Conservation (phyloP, 805 yeast species). For the Starmerella bombicola region DNA sequence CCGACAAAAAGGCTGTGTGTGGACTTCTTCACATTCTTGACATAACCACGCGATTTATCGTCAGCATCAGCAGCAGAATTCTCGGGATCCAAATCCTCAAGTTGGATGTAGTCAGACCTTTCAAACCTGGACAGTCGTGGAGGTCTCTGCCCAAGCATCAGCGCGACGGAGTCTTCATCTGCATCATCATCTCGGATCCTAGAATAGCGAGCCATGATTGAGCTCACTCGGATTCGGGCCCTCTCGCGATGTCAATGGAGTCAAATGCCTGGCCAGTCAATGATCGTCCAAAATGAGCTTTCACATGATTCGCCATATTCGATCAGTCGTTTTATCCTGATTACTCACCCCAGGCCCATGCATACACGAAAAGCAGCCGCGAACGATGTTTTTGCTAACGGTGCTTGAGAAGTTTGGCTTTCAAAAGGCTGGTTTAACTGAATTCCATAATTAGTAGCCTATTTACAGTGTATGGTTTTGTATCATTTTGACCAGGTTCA, state of each 20-base stretch:
- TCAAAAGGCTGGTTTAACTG: no score
- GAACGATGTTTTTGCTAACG: no score
- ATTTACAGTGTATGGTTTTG: not conserved
- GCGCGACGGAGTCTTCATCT: constrained; percentile 21
- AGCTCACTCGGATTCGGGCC: not conserved
- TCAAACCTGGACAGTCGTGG: constrained; percentile 15
- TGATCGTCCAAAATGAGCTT: no score
- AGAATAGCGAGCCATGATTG: constrained; percentile 9
- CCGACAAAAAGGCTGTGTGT: constrained; percentile 4
- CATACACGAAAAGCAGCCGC: no score
- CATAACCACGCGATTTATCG: constrained; percentile 1
- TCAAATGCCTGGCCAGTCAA: no score
- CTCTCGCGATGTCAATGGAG: no score
- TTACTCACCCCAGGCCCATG: no score
- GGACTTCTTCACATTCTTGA: not conserved
- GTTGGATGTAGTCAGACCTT: constrained; percentile 17
- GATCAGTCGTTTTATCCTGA: no score
- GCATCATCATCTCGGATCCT: constrained; percentile 10
- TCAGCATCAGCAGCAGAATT: constrained; percentile 9
- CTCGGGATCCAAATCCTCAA: constrained; percentile 20
- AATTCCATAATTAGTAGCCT: no score
- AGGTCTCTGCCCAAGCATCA: constrained; percentile 16
- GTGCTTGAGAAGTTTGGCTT: no score
- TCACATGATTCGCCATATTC: no score
- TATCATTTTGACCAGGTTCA: not conserved